A percentile compares a stretch with the other conserved stretches of the same genome.
phyloP scores from a whole-genome alignment of 2,329 filamentous ascomycete genomes.

The Paraconiothyrium sp. region DNA sequence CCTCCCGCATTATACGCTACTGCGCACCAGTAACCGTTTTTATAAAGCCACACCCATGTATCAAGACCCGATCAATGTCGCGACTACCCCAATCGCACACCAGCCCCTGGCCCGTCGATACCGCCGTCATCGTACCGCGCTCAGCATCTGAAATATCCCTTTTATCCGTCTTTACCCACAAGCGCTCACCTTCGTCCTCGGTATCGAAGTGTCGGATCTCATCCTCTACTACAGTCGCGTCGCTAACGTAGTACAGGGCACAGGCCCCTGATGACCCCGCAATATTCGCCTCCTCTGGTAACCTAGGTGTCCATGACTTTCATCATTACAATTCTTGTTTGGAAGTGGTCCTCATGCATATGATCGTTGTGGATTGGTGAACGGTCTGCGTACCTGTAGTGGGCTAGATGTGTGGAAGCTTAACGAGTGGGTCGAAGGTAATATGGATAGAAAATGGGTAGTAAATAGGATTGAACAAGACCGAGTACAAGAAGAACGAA shows the following conservation, averaged over 20 bases:
- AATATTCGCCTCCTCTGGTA: not conserved
- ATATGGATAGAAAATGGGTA: not conserved
- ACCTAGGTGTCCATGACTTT: not conserved
- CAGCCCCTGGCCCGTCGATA: not conserved
- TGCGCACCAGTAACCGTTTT: no score
- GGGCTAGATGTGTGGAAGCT: not conserved
- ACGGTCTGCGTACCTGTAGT: not conserved
- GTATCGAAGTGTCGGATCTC: not conserved
- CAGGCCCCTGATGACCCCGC: not conserved
- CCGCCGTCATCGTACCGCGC: not conserved
- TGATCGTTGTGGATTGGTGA: not conserved
- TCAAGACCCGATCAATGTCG: not conserved
- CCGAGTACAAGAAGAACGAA: no score
- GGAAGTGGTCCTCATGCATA: not conserved
- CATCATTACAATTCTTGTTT: not conserved
- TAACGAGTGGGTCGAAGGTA: not conserved
- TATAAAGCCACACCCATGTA: not conserved
- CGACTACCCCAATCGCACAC: not conserved
- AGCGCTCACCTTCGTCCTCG: not conserved
- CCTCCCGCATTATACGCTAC: not conserved
- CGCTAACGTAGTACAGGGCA: not conserved
- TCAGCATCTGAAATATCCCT: not conserved
- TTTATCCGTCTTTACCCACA: not conserved
- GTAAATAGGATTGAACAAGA: not conserved
- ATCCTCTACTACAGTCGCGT: not conserved